These are phyloP conservation scores for Cyberlindnera amylophila DNA, from an alignment of 805 yeast genomes.

Conservation along the genomic window DNA sequence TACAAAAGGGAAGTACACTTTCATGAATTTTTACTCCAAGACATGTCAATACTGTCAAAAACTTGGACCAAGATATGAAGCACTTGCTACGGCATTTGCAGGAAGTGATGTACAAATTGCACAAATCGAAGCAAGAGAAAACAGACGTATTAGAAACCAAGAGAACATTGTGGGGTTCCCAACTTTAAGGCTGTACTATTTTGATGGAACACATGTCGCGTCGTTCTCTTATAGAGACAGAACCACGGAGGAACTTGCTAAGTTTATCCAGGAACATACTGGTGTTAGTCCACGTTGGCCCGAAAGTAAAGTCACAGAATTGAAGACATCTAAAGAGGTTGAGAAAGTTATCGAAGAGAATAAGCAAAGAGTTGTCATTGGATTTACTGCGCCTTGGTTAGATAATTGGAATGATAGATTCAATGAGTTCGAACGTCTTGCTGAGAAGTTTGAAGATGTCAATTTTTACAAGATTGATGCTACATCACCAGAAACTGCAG, in stretches of 20 bases:
- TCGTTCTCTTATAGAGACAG: conserved; percentile 34
- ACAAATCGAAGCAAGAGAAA: conserved; percentile 33
- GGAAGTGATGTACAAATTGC: conserved; percentile 33
- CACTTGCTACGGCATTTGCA: conserved; percentile 41
- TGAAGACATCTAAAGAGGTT: conserved; percentile 17
- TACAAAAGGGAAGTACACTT: conserved; percentile 21
- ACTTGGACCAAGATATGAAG: conserved; percentile 42
- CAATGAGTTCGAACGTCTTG: conserved; percentile 31
- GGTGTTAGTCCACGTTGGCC: conserved; percentile 35
- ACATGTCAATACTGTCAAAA: conserved; percentile 44
- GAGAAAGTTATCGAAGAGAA: conserved; percentile 7
- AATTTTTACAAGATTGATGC: conserved; percentile 34
- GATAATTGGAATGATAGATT: conserved; percentile 31
- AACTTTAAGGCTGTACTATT: conserved; percentile 41
- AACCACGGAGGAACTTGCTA: conserved; percentile 30
- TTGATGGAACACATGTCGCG: conserved; percentile 37
- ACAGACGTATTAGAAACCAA: conserved; percentile 33
- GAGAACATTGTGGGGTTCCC: conserved; percentile 47
- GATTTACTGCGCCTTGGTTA: conserved; percentile 36
- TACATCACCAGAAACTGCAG: conserved; percentile 26
- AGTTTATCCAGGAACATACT: conserved; percentile 30
- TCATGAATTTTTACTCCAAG: conserved; percentile 37
- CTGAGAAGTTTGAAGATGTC: conserved; percentile 22
- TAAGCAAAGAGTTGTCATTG: conserved; percentile 20
- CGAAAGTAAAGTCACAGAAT: conserved; percentile 13